Evolutionary conservation across 257 asterid species (phyloP).

Genomic region (Fraxinus cuspidata): DNA sequence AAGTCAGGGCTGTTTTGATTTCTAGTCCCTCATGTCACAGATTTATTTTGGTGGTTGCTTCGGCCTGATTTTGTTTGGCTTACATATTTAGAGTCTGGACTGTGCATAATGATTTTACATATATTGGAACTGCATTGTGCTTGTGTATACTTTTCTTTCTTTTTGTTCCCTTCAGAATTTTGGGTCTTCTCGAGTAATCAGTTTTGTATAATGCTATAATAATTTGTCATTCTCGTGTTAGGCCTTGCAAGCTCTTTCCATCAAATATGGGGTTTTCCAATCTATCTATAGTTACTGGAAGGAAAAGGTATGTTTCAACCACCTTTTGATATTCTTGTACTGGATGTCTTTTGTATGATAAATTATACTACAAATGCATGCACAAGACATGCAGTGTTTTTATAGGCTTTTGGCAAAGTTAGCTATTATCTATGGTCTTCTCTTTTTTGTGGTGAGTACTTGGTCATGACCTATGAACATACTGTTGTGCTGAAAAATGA

Average conservation of each 20-base stretch:
- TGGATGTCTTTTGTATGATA: neutral
- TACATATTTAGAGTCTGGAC: constrained; percentile 2
- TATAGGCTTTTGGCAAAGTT: constrained; percentile 4
- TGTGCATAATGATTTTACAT: neutral
- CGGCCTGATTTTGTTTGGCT: neutral
- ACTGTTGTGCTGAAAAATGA: constrained; percentile 10
- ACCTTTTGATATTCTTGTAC: constrained; percentile 15
- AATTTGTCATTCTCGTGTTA: constrained; percentile 37
- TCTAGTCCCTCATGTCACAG: neutral
- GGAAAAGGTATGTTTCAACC: constrained; percentile 62
- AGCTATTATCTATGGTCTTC: neutral
- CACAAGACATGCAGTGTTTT: constrained; percentile 3
- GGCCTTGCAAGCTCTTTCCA: constrained; percentile 86
- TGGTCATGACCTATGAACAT: neutral
- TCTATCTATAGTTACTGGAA: constrained; percentile 92
- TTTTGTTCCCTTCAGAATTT: neutral
- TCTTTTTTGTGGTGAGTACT: constrained; percentile 9
- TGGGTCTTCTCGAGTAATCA: constrained; percentile 18
- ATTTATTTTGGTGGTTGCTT: constrained; percentile 9
- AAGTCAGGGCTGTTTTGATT: constrained; percentile 3
- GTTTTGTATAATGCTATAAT: constrained; percentile 28
- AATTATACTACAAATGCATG: constrained; percentile 1
- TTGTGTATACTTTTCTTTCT: constrained; percentile 18
- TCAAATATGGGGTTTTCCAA: constrained; percentile 91
- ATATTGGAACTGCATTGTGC: constrained; percentile 21